Evolutionary conservation across 768 basidiomycete species (phyloP), one percentile per base, ranked within the genome.

Genomic region (Chalciporus pseudorubinellus): DNA sequence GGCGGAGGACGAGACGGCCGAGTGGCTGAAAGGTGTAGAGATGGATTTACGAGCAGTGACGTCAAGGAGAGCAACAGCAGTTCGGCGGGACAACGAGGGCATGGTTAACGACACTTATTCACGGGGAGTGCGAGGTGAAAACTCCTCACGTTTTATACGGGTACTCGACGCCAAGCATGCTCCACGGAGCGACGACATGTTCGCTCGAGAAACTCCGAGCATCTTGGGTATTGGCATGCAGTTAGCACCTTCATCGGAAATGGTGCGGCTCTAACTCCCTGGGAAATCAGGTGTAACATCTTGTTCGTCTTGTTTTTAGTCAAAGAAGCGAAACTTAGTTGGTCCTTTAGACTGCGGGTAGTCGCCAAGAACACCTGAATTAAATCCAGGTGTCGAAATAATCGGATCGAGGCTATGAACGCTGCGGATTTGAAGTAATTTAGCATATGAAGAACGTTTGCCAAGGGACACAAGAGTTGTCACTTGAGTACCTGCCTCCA

Each of bases 231-330:
- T 31, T 31, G 31, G 29, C 41, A 33, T 40, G 34, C 31, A 39
- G 38, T 14, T 33, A 29, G 19, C 28, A 22, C 45, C 28, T 18
- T 44, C 42, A 3, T 53, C 64, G 61, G 64, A 38, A 55, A 53
- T 63, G 57, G 40, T 48, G 54, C 57, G 64, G 61, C 28, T 33
- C 48, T 68, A 61, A 44, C 14, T 39, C 26, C 26, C 26, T 26
- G 26, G 26, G 26, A 9, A 26, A 26, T 26, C 26, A 26, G 26
- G 21, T 19, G 16, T 16, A 28, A 38, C 10, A 24, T 18, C 47
- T 44, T n/a, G n/a, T n/a, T n/a, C n/a, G n/a, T n/a, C 20, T 36
- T 41, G 39, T 40, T 49, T 46, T 31, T 31, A 43, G 42, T 53
- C 39, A 36, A 50, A 6, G 39, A 18, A 31, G n/a, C 24, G 21